Evolutionary conservation across 2,329 filamentous ascomycete genomes (phyloP), one percentile per base, ranked within the genome.

Genomic region (Leptographium galeiforme): DNA sequence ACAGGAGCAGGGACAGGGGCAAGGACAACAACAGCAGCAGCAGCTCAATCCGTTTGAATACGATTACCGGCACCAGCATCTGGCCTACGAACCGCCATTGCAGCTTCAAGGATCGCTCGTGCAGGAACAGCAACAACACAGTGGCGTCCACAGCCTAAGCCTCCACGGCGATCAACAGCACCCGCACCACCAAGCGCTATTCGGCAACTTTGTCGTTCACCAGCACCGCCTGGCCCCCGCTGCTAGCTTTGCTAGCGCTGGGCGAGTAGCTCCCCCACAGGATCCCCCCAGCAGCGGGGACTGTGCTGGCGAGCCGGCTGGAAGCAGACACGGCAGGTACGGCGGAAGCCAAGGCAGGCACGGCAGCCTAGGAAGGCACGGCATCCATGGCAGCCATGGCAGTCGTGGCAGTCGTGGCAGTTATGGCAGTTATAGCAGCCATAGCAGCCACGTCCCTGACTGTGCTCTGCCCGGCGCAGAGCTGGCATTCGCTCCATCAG

Each of bases 1-100:
- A 44, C 38, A 40, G 18, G 46, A 53, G 18, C 57, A 59, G 56
- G 58, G 60, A 50, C 57, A 54, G 46, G 55, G 54, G 36, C 58
- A 57, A 25, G 54, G 55, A 16, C 56, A 60, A 36, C 57, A 58
- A 45, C 57, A 58, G 12, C 57, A 16, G 30, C 25, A n/a, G 30
- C 25, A 47, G 13, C 18, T 39, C 4, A 25, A 25, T 5, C 25
- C 25, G 25, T 25, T 25, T 25, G 25, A 5, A 5, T 5, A 25
- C 25, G 25, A 25, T 25, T 18, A 51, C n/a, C 39, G 1, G 30
- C 14, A 16, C 8, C 40, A 45, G 12, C 16, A 51, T 11, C 33
- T 30, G 19, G 12, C 14, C n/a, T 14, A 48, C 4, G n/a, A 19
- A 45, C 44, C 32, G 25, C 18, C 53, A 44, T 30, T 57, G 56